Evolutionary conservation across 352 stramenopile genomes (phyloP).

Genomic region (Thalassiosira mediterranea): DNA sequence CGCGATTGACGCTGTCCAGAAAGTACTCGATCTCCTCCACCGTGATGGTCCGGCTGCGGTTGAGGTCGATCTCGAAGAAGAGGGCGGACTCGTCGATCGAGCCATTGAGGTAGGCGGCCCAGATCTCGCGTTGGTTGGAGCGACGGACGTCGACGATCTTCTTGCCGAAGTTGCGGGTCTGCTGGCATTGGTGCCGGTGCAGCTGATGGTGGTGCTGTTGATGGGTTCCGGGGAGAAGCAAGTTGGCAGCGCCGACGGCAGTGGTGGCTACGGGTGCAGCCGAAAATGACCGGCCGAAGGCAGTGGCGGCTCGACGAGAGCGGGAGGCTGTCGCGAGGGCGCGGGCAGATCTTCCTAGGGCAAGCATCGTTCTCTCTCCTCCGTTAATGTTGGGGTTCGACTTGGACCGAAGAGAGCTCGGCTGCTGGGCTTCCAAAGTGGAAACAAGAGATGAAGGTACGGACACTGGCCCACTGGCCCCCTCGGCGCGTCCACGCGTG

Average conservation of each 20-base stretch:
- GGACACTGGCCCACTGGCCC: neutral
- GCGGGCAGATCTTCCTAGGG: too few species aligned
- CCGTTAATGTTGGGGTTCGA: too few species aligned
- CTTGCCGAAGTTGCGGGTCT: conserved; percentile 1
- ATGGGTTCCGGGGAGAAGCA: too few species aligned
- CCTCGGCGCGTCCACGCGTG: neutral
- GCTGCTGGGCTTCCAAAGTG: neutral
- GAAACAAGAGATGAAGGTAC: neutral
- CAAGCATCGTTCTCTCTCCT: too few species aligned
- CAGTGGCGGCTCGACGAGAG: too few species aligned
- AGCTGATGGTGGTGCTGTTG: too few species aligned
- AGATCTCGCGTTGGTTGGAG: neutral
- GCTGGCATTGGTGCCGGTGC: too few species aligned
- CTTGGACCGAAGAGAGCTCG: too few species aligned
- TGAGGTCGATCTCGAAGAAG: conserved; percentile 4
- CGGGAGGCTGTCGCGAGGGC: too few species aligned
- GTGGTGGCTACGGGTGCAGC: too few species aligned
- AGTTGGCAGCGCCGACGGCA: too few species aligned
- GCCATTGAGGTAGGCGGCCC: conserved; percentile 2
- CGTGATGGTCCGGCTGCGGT: conserved; percentile 4
- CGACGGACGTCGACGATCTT: conserved; percentile 14
- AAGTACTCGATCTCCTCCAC: conserved; percentile 14
- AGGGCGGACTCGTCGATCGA: neutral
- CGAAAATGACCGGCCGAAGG: too few species aligned
- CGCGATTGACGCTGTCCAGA: neutral